These are phyloP conservation scores for Durusdinium trenchii DNA, from an alignment of 73 alveolate species.

Conservation along the genomic window DNA sequence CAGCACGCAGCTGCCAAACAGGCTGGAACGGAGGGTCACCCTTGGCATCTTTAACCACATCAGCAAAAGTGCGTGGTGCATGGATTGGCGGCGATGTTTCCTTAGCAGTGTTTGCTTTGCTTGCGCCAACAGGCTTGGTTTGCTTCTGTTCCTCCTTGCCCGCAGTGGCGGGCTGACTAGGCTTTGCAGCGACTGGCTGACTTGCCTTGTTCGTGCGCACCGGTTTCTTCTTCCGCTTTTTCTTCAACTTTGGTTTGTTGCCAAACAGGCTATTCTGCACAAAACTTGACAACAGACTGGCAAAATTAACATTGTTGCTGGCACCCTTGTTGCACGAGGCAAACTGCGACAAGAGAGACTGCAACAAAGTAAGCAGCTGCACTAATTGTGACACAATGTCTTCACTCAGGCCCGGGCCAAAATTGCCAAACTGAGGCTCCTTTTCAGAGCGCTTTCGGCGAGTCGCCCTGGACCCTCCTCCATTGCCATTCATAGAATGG, in stretches of 20 bases:
- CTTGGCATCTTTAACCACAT: not conserved
- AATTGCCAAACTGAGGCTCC: not conserved
- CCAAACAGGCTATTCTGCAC: not conserved
- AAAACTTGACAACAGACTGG: not conserved
- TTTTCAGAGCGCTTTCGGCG: not conserved
- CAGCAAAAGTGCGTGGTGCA: not conserved
- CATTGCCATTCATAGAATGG: not conserved
- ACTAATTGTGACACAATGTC: not conserved
- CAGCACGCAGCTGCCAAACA: not conserved
- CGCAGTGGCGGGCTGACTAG: not conserved
- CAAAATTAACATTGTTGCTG: not conserved
- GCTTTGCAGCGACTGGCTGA: not conserved
- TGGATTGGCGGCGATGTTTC: not conserved
- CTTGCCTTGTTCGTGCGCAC: not conserved
- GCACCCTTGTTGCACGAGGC: not conserved
- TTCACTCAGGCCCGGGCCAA: not conserved
- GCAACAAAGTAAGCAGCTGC: not conserved
- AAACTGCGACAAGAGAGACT: not conserved
- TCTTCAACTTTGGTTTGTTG: not conserved
- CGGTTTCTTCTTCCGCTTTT: not conserved
- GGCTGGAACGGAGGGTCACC: slow-evolving; percentile 1
- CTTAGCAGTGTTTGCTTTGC: not conserved
- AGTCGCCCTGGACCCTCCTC: not conserved
- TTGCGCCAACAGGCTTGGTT: not conserved
- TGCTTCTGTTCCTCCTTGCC: not conserved